Evolutionary conservation across 176 grass and related monocot genomes (phyloP), one percentile per base, ranked within the genome.

Genomic region (Phoenix roebelenii): DNA sequence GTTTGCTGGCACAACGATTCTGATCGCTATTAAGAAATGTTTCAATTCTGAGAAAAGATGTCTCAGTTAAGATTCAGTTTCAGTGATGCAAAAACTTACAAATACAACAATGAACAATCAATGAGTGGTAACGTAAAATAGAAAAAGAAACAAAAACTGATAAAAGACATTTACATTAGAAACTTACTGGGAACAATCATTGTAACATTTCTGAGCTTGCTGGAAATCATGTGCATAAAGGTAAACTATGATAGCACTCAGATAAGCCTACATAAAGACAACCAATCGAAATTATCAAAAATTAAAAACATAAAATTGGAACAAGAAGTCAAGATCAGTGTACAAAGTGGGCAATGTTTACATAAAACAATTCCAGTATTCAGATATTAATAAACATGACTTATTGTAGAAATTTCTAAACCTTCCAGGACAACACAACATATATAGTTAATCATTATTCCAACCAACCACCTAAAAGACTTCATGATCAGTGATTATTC

Each of bases 141-240:
- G 25, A 26, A 26, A 26, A 26, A 26, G 25, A 26, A 26, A 26
- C 25, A 26, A 26, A 26, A 26, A 26, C 20, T 26, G 25, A 26
- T 26, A 26, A 26, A 26, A 26, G 25, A 2, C 2, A 26, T 26
- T 26, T 26, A 20, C 50, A 35, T 23, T 15, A 56, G 30, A 17
- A 80, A 74, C 78, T 91, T 80, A 97, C 93, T 80, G 78, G 55
- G 93, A 97, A 73, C 93, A 97, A 30, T 97, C 93, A 76, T 97
- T 88, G 71, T 97, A 97, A 64, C 93, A 97, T 79, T 91, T 91
- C 60, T 97, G 93, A 67, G 93, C 93, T 72, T 97, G 93, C 57
- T 75, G 84, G 82, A 97, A 97, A 76, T 97, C 93, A 88, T 97
- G 87, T 3, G 82, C 73, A 51, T 88, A 97, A 26, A 97, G 93